A percentile compares a stretch with the other conserved stretches of the same genome.
Conservation (phyloP, 2,329 filamentous ascomycete species). For the Penicillium sp. region DNA sequence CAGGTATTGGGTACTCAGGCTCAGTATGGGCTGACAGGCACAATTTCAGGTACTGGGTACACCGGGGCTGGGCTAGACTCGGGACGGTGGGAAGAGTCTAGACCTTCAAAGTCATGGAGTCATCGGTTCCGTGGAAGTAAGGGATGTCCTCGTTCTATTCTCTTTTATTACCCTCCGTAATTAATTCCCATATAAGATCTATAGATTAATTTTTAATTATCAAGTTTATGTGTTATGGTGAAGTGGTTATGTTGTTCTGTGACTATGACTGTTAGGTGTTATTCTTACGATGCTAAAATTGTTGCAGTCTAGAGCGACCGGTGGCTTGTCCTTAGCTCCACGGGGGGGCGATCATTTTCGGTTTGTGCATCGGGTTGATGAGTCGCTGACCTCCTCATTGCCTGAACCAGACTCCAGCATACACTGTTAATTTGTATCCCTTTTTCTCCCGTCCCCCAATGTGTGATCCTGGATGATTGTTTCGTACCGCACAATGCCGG, state of each 20-base stretch:
- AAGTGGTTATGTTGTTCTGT: no score
- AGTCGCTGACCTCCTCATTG: slow-evolving; percentile 7
- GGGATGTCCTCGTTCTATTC: not conserved
- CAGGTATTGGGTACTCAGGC: slow-evolving; percentile 22
- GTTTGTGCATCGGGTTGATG: slow-evolving; percentile 24
- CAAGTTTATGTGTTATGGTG: no score
- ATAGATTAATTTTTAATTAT: no score
- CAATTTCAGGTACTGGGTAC: slow-evolving; percentile 15
- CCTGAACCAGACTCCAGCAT: slow-evolving; percentile 8
- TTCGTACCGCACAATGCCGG: not conserved
- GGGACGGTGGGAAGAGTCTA: slow-evolving; percentile 19
- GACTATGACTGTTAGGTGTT: not conserved
- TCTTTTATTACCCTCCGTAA: not conserved
- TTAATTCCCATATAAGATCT: not conserved
- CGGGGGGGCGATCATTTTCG: slow-evolving; percentile 22
- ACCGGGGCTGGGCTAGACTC: slow-evolving; percentile 21
- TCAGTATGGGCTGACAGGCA: slow-evolving; percentile 1
- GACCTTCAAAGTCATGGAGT: slow-evolving; percentile 27
- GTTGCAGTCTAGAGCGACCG: slow-evolving; percentile 12
- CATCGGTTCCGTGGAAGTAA: slow-evolving; percentile 17
- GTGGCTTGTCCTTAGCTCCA: slow-evolving; percentile 11
- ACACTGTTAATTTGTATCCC: not conserved
- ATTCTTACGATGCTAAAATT: not conserved
- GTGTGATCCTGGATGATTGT: no score
- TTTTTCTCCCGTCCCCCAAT: no score